These are phyloP conservation scores for Persicaria tinctoria DNA, from an alignment of 148 eudicot genomes.

Conservation along the genomic window DNA sequence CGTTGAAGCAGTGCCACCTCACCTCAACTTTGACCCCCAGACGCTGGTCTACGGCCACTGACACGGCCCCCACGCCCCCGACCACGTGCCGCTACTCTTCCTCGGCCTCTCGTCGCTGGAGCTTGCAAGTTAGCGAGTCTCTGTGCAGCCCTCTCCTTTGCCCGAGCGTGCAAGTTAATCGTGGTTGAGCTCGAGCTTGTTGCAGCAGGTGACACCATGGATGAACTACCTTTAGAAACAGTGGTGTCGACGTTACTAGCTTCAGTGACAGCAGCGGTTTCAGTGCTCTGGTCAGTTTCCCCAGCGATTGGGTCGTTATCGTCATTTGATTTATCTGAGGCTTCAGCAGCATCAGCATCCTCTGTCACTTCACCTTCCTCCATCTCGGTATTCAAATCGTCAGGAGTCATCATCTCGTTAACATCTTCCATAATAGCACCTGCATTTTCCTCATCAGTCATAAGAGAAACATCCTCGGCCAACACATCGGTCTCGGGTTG, in stretches of 20 bases:
- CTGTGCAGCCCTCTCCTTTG: constrained; percentile 33
- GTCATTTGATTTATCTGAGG: constrained; percentile 21
- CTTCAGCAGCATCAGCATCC: constrained; percentile 27
- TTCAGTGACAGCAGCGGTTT: constrained; percentile 20
- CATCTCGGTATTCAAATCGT: constrained; percentile 34
- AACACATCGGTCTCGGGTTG: constrained; percentile 26
- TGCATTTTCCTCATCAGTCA: constrained; percentile 22
- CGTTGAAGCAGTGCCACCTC: background rate
- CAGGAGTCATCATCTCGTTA: constrained; percentile 36
- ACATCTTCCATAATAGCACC: constrained; percentile 21
- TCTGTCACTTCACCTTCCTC: constrained; percentile 43
- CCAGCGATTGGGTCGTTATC: constrained; percentile 29
- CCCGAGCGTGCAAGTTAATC: constrained; percentile 55
- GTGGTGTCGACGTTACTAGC: constrained; percentile 19
- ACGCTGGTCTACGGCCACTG: constrained; percentile 35
- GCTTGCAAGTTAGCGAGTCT: constrained; percentile 28
- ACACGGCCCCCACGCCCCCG: constrained; percentile 36
- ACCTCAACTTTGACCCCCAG: constrained; percentile 31
- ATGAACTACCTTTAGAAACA: constrained; percentile 25
- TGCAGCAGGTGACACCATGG: constrained; percentile 25
- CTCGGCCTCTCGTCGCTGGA: constrained; percentile 42
- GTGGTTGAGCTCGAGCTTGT: constrained; percentile 35
- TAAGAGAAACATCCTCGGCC: constrained; percentile 25
- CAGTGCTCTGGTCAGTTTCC: constrained; percentile 37
- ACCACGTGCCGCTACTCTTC: constrained; percentile 36